Evolutionary conservation across 257 asterid species (phyloP).

Genomic region (Agastache rugosa): DNA sequence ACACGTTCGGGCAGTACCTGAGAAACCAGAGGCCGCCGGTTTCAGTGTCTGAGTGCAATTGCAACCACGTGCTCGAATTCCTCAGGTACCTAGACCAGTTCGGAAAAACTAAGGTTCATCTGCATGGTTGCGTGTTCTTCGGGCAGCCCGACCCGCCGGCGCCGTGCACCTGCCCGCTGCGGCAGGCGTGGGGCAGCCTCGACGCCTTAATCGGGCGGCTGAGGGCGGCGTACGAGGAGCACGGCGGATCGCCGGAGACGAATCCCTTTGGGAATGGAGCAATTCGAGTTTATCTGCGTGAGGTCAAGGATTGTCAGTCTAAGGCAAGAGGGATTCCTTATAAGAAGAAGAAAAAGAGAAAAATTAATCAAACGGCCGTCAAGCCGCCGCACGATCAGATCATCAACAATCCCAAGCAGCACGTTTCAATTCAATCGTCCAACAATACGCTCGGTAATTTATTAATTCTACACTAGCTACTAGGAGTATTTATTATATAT

Average conservation of each 20-base stretch:
- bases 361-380: conserved; percentile 26
- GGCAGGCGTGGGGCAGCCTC: conserved; percentile 99
- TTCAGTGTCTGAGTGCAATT: conserved; percentile 64
- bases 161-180: conserved; percentile 86
- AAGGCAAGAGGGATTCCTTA: conserved; percentile 91
- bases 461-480: too few relatives aligned
- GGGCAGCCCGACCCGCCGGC: conserved; percentile 97
- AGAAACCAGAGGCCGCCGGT: conserved; percentile 83
- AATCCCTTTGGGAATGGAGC: conserved; percentile 87
- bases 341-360: conserved; percentile 88
- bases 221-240: conserved; percentile 91
- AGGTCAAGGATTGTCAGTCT: conserved; percentile 87
- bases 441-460: background rate
- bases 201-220: conserved; percentile 92
- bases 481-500: too few relatives aligned
- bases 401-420: conserved; percentile 51
- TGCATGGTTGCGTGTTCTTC: conserved; percentile 76
- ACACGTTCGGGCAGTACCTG: conserved; percentile 87
- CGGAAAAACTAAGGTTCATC: conserved; percentile 88
- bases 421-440: conserved; percentile 30
- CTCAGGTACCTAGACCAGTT: conserved; percentile 84
- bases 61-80: conserved; percentile 86
- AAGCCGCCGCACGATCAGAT: conserved; percentile 39
- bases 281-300: conserved; percentile 72
- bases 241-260: conserved; percentile 79